phyloP scores from a whole-genome alignment of 2,329 filamentous ascomycete genomes.

The Neofusicoccum parvum region DNA sequence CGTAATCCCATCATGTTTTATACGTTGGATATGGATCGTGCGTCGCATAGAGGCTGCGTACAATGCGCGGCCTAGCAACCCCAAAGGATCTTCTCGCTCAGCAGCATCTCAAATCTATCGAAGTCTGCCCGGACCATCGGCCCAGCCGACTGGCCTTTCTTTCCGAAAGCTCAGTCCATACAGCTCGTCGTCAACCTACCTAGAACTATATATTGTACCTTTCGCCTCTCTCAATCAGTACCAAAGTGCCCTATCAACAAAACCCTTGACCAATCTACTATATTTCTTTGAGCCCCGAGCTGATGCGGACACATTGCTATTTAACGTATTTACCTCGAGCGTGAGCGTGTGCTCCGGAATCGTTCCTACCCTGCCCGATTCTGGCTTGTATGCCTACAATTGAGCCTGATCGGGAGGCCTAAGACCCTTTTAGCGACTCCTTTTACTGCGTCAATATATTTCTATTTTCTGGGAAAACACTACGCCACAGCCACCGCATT shows the following conservation, averaged over 20 bases:
- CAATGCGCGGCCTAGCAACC: slow-evolving; percentile 16
- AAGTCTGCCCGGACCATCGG: slow-evolving; percentile 21
- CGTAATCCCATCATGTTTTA: slow-evolving; percentile 19
- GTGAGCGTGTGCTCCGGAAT: too few species aligned
- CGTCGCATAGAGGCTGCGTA: slow-evolving; percentile 18
- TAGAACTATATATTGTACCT: slow-evolving; percentile 20
- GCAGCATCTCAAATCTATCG: slow-evolving; percentile 15
- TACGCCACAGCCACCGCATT: not conserved
- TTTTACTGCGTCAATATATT: too few species aligned
- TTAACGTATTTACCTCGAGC: not conserved
- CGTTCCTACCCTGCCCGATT: too few species aligned
- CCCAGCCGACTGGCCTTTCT: slow-evolving; percentile 10
- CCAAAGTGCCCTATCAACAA: slow-evolving; percentile 18
- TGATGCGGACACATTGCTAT: not conserved
- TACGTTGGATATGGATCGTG: slow-evolving; percentile 20
- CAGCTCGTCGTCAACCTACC: slow-evolving; percentile 15
- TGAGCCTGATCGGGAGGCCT: too few species aligned
- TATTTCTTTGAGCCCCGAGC: not conserved
- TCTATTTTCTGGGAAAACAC: too few species aligned
- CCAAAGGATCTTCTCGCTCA: slow-evolving; percentile 18
- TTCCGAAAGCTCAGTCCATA: slow-evolving; percentile 19
- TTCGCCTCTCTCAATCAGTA: slow-evolving; percentile 6
- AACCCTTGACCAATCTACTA: not conserved
- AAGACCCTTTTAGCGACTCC: too few species aligned
- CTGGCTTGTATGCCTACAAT: too few species aligned